Base-by-base conservation (phyloP, 2,329 filamentous ascomycete species). In the Rachicladosporium sp. region DNA sequence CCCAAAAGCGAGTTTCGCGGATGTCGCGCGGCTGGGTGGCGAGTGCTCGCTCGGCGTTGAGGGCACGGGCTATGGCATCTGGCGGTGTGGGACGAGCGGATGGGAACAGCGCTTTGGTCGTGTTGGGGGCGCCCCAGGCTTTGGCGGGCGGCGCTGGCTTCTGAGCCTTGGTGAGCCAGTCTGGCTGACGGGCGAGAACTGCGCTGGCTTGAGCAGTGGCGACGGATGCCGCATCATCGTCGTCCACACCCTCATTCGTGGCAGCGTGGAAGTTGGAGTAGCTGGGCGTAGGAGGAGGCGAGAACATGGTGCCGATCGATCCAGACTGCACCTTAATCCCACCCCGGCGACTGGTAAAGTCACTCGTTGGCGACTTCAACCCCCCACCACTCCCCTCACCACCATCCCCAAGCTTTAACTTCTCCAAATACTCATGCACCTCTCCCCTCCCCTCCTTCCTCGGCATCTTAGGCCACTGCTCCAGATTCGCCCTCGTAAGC, bases 101-200 rank as follows among this genome's bases (percentile, higher is more conserved):
- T 27, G 23, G 23, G 7, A 27, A 27, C n/a, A 66, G 54, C 1
- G 45, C 45, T 2, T 47, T 48, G 31, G 52, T 48, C 7, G 43
- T 42, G 4, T 34, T 21, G 10, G 34, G 37, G 1, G 35, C 39
- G 1, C 19, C 42, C 51, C 50, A 51, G 9, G 45, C 42, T 27
- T 6, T 27, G 23, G 23, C 23, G 23, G 23, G 23, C 8, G 23
- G 23, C 15, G 21, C 33, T 4, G 37, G 32, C 10, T 13, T 33
- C 8, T 19, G 29, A 10, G 30, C 11, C 32, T 36, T 13, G 7
- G 23, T 36, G 31, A 36, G 13, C 23, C 23, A 27, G 4, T 32
- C 19, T 29, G 15, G 31, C 10, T 9, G 19, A 5, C 33, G 31
- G 3, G 10, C 13, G 15, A 41, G 35, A 2, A 41, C 35, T 10